phyloP scores from a whole-genome alignment of 441 rosid species.

The Croton setiger region DNA sequence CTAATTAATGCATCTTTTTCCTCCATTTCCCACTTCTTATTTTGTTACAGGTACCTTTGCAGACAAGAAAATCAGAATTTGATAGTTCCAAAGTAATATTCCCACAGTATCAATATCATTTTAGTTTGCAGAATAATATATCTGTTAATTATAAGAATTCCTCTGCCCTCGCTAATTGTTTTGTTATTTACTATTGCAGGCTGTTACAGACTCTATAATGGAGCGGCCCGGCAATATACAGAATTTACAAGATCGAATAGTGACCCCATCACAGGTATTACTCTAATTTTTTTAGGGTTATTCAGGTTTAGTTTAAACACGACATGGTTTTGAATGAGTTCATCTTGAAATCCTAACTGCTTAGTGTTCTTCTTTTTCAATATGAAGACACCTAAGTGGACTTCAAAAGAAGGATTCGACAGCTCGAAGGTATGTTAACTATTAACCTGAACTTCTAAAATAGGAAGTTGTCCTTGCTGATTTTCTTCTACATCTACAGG shows the following conservation, averaged over 20 bases:
- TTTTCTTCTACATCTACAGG: constrained; percentile 36
- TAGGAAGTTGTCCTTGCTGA: not conserved
- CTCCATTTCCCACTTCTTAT: not conserved
- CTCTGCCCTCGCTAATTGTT: too few relatives aligned
- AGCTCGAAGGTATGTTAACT: constrained; percentile 28
- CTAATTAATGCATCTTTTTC: not conserved
- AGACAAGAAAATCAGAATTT: constrained; percentile 25
- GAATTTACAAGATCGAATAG: too few relatives aligned
- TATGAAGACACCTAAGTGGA: constrained; percentile 18
- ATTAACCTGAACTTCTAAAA: not conserved
- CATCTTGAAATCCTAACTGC: constrained; percentile 7
- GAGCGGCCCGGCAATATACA: too few relatives aligned
- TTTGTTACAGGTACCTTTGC: constrained; percentile 26
- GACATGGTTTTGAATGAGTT: not conserved
- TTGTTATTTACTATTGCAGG: too few relatives aligned
- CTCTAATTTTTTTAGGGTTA: too few relatives aligned
- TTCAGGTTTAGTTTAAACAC: not conserved
- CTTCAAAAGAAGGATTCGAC: constrained; percentile 25
- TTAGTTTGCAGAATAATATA: too few relatives aligned
- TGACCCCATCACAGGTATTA: too few relatives aligned
- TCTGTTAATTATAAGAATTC: too few relatives aligned
- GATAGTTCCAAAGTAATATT: too few relatives aligned
- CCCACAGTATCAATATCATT: too few relatives aligned
- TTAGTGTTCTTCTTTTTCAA: not conserved
- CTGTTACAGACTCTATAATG: too few relatives aligned